These are phyloP conservation scores for Psilocybe azurescens DNA, from an alignment of 768 basidiomycete species.

Conservation along the genomic window DNA sequence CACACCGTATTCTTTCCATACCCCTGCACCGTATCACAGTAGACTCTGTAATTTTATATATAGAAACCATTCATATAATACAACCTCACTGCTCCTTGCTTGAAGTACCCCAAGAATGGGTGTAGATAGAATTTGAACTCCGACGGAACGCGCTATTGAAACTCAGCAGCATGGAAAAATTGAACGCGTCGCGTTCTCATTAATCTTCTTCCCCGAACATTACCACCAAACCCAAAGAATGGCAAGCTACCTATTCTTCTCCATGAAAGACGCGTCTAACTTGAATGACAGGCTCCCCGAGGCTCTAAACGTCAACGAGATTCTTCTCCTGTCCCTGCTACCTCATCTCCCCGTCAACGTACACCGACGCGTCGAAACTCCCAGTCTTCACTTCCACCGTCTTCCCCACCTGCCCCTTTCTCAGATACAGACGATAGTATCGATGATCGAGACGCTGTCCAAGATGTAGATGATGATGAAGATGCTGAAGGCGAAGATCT, in stretches of 20 bases:
- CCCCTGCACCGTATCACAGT: not conserved
- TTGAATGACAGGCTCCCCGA: slow-evolving; percentile 41
- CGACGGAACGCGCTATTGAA: slow-evolving; percentile 35
- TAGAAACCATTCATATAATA: no score
- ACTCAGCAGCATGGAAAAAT: slow-evolving; percentile 28
- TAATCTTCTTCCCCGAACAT: slow-evolving; percentile 16
- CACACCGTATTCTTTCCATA: not conserved
- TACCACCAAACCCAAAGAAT: slow-evolving; percentile 32
- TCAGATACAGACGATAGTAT: slow-evolving; percentile 86
- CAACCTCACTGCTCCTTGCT: not conserved
- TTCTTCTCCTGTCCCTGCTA: slow-evolving; percentile 49
- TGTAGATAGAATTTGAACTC: slow-evolving; percentile 41
- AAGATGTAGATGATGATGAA: slow-evolving; percentile 69
- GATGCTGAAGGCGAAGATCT: slow-evolving; percentile 95
- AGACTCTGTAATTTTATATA: no score
- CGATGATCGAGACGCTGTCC: slow-evolving; percentile 71
- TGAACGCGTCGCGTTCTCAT: slow-evolving; percentile 51
- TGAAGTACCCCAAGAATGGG: no score
- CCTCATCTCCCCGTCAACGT: slow-evolving; percentile 50
- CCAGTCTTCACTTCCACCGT: slow-evolving; percentile 82
- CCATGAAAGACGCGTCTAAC: slow-evolving; percentile 18
- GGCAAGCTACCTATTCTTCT: slow-evolving; percentile 35
- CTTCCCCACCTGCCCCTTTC: slow-evolving; percentile 83
- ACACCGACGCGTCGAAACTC: slow-evolving; percentile 59
- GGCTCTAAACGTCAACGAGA: slow-evolving; percentile 70